These are phyloP conservation scores for Clitoria ternatea DNA, from an alignment of 306 rosid genomes.

Conservation along the genomic window DNA sequence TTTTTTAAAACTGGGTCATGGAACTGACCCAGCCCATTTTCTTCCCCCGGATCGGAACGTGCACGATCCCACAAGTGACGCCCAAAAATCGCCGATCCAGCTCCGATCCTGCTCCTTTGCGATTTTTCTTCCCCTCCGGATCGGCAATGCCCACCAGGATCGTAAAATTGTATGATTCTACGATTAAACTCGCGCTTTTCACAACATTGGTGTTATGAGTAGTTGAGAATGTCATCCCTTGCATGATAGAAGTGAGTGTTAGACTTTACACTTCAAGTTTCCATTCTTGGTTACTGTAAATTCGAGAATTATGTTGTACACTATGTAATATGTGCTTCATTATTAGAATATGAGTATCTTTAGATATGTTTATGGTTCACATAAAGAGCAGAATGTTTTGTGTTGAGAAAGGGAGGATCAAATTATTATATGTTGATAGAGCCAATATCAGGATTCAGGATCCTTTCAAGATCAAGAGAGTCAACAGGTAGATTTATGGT, in stretches of 20 bases:
- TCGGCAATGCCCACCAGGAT: too few relatives aligned
- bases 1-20: too few relatives aligned
- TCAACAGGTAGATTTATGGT: not conserved
- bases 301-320: not conserved
- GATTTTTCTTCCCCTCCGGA: too few relatives aligned
- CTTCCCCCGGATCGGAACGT: too few relatives aligned
- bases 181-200: too few relatives aligned
- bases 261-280: not conserved
- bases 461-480: slow-evolving; percentile 8
- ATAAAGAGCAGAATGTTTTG: not conserved
- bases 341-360: not conserved
- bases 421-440: not conserved
- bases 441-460: too few relatives aligned
- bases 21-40: too few relatives aligned
- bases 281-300: too few relatives aligned
- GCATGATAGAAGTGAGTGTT: not conserved
- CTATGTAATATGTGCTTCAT: not conserved
- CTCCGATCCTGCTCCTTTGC: too few relatives aligned
- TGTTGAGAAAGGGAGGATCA: not conserved
- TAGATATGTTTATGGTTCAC: not conserved
- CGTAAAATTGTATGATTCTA: too few relatives aligned
- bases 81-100: too few relatives aligned
- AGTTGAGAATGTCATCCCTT: not conserved
- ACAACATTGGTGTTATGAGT: not conserved
- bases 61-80: too few relatives aligned